Conservation (phyloP, 495 filamentous ascomycete genomes). For the Tuber umbilicatum region DNA sequence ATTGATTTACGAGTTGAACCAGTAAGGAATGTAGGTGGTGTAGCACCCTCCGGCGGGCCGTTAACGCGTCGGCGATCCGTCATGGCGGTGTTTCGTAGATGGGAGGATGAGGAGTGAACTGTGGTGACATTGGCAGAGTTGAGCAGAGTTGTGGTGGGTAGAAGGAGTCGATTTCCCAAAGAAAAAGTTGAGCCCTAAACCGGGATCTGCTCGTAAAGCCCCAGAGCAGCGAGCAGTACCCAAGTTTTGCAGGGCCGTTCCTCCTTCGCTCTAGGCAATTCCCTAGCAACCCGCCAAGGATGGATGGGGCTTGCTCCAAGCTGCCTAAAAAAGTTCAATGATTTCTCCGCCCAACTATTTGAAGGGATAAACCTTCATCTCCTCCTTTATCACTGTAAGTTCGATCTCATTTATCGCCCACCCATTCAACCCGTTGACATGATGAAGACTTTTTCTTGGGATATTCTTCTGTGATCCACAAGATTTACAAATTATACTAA, state of each 20-base stretch:
- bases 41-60: conserved; percentile 70
- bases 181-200: neutral
- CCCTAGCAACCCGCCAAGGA: neutral
- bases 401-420: neutral
- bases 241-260: too few species aligned
- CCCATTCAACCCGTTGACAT: neutral
- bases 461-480: neutral
- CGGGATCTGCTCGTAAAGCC: too few species aligned
- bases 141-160: neutral
- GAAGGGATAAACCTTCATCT: neutral
- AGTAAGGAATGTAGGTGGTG: conserved; percentile 62
- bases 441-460: neutral
- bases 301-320: neutral
- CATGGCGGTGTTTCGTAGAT: conserved; percentile 48
- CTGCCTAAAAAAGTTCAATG: too few species aligned
- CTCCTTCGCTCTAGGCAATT: too few species aligned
- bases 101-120: neutral
- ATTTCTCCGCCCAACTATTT: neutral
- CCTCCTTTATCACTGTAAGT: neutral
- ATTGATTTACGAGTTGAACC: conserved; percentile 40
- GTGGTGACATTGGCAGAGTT: neutral
- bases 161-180: neutral
- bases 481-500: neutral
- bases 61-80: conserved; percentile 86
- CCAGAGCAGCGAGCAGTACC: too few species aligned